A percentile compares a stretch with the other conserved stretches of the same genome.
Conservation (phyloP, 768 basidiomycete genomes). For the Collybia mongolica region DNA sequence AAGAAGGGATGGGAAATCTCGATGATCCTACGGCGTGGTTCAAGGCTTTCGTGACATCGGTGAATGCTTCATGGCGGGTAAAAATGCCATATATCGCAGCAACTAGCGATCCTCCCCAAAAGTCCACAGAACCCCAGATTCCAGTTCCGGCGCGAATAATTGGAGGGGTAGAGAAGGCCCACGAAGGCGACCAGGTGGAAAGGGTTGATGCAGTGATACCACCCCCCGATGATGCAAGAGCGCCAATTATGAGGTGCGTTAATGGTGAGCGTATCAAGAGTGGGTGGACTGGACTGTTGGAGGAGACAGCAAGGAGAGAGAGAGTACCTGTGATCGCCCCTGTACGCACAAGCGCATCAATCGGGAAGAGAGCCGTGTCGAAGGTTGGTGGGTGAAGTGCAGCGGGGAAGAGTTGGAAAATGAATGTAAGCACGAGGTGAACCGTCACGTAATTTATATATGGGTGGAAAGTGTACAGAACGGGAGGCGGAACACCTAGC, state of each 20-base stretch:
- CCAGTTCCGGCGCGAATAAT: conserved; percentile 39
- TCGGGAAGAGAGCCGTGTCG: conserved; percentile 46
- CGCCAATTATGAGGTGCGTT: conserved; percentile 47
- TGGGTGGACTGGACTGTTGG: conserved; percentile 24
- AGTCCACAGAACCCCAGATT: conserved; percentile 40
- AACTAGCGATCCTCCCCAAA: conserved; percentile 51
- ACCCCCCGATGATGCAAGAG: conserved; percentile 45
- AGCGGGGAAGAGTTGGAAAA: conserved; percentile 37
- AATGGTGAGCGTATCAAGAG: conserved; percentile 37
- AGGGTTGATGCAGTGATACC: conserved; percentile 44
- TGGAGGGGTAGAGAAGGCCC: conserved; percentile 46
- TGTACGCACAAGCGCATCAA: conserved; percentile 48
- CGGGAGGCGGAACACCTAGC: conserved; percentile 43
- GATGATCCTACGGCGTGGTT: background rate
- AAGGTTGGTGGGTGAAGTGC: conserved; percentile 17
- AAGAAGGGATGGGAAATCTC: background rate
- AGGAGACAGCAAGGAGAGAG: conserved; percentile 26
- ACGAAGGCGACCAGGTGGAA: conserved; percentile 39
- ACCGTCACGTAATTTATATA: conserved; percentile 48
- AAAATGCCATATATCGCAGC: conserved; percentile 18
- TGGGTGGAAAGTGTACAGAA: conserved; percentile 42
- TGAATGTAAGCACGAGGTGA: conserved; percentile 40
- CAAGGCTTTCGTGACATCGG: conserved; percentile 10
- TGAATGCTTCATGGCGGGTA: conserved; percentile 10
- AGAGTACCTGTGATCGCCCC: conserved; percentile 37